These are phyloP conservation scores for Canariomyces notabilis DNA, from an alignment of 2,329 filamentous ascomycete species.

Conservation along the genomic window DNA sequence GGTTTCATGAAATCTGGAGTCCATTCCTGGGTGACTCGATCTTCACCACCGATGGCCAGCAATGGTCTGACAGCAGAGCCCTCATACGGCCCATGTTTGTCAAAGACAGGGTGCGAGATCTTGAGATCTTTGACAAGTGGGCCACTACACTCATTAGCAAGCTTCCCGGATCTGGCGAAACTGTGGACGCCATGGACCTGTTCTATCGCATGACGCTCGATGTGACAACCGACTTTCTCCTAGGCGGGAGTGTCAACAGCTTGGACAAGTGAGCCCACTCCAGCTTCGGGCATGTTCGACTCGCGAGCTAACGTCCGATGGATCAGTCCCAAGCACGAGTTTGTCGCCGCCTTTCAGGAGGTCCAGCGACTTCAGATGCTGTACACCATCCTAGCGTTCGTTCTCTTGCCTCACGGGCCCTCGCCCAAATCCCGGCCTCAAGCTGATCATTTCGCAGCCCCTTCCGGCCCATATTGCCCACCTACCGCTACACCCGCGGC, in stretches of 20 bases:
- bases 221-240: conserved; percentile 62
- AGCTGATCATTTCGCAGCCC: conserved; percentile 39
- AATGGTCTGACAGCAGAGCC: conserved; percentile 50
- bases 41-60: conserved; percentile 47
- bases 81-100: conserved; percentile 51
- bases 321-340: conserved; percentile 51
- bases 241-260: conserved; percentile 52
- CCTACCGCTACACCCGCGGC: conserved; percentile 54
- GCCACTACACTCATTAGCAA: conserved; percentile 52
- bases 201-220: conserved; percentile 65
- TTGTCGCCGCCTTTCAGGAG: conserved; percentile 65
- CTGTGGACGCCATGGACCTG: conserved; percentile 55
- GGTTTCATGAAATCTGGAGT: conserved; percentile 39
- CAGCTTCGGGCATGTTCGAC: too few relatives aligned
- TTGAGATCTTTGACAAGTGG: conserved; percentile 57
- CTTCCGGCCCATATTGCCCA: conserved; percentile 54
- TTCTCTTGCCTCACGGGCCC: conserved; percentile 7
- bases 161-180: conserved; percentile 49
- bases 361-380: conserved; percentile 64
- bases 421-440: background rate
- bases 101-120: conserved; percentile 42
- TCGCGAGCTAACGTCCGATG: too few relatives aligned
- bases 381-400: conserved; percentile 45
- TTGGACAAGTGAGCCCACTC: conserved; percentile 40
- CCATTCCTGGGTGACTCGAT: conserved; percentile 53